These are phyloP conservation scores for Aspergillus carbonarius DNA, from an alignment of 2,329 filamentous ascomycete genomes.

Conservation along the genomic window DNA sequence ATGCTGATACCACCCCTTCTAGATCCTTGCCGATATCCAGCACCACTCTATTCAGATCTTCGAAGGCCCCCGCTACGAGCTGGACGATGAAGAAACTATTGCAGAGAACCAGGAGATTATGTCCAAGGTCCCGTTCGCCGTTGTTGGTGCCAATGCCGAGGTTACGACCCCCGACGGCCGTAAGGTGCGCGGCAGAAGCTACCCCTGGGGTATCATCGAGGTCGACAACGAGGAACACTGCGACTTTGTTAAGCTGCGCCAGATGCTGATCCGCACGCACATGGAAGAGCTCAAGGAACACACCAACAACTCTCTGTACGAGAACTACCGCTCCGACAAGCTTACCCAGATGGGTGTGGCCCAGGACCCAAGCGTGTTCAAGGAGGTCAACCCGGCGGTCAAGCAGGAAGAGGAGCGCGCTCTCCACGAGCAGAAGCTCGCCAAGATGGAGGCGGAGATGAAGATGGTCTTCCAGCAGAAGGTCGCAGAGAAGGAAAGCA, in stretches of 20 bases:
- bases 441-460: constrained; percentile 99
- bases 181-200: constrained; percentile 91
- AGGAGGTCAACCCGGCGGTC: constrained; percentile 99
- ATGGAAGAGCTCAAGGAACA: constrained; percentile 99
- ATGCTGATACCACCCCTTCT: constrained; percentile 24
- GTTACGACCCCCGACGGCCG: constrained; percentile 88
- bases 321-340: constrained; percentile 99
- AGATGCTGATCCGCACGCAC: constrained; percentile 99
- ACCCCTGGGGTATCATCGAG: constrained; percentile 98
- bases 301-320: constrained; percentile 98
- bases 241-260: constrained; percentile 98
- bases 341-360: constrained; percentile 97
- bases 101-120: constrained; percentile 99
- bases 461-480: constrained; percentile 99
- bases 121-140: constrained; percentile 98
- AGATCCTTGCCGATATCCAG: constrained; percentile 97
- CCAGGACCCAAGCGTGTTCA: constrained; percentile 98
- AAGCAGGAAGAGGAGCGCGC: constrained; percentile 99
- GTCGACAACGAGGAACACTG: constrained; percentile 99
- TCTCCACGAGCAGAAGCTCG: constrained; percentile 98
- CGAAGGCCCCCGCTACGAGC: constrained; percentile 95
- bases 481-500: constrained; percentile 99
- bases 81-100: constrained; percentile 98
- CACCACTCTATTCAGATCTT: constrained; percentile 99
- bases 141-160: constrained; percentile 95